These are phyloP conservation scores for Paramecium caudatum DNA, from an alignment of 73 alveolate genomes.

Conservation along the genomic window DNA sequence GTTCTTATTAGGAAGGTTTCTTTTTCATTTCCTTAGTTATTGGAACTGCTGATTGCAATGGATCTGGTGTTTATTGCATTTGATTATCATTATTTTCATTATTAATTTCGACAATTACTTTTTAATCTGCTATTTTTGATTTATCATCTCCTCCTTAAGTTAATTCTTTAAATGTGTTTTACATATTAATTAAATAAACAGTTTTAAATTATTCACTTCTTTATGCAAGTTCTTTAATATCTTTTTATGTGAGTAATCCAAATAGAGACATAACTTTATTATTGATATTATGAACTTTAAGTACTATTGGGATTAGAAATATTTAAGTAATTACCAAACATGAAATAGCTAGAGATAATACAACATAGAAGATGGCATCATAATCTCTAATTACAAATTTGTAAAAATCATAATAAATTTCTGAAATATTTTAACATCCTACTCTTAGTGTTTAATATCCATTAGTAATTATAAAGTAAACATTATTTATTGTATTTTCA, in stretches of 20 bases:
- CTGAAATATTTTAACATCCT: conserved; percentile 12
- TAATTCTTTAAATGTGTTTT: neutral
- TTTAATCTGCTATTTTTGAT: neutral
- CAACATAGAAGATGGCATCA: neutral
- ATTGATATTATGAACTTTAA: conserved; percentile 39
- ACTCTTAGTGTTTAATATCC: conserved; percentile 19
- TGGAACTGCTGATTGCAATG: conserved; percentile 17
- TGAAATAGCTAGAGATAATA: conserved; percentile 7
- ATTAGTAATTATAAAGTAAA: conserved; percentile 23
- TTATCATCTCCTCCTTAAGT: conserved; percentile 7
- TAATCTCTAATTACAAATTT: neutral
- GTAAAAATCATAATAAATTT: conserved; percentile 15
- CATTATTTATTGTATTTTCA: conserved; percentile 37
- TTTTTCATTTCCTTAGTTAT: neutral
- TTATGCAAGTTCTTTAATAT: conserved; percentile 47
- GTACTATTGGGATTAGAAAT: neutral
- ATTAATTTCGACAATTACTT: conserved; percentile 28
- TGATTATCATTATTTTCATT: conserved; percentile 14
- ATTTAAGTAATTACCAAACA: conserved; percentile 30
- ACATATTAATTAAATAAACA: neutral
- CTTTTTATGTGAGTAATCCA: conserved; percentile 23
- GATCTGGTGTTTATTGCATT: neutral
- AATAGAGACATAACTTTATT: conserved; percentile 58
- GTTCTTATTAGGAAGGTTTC: neutral
- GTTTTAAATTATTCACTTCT: conserved; percentile 57